Conservation (phyloP, 306 rosid genomes). For the Sesbania bispinosa region DNA sequence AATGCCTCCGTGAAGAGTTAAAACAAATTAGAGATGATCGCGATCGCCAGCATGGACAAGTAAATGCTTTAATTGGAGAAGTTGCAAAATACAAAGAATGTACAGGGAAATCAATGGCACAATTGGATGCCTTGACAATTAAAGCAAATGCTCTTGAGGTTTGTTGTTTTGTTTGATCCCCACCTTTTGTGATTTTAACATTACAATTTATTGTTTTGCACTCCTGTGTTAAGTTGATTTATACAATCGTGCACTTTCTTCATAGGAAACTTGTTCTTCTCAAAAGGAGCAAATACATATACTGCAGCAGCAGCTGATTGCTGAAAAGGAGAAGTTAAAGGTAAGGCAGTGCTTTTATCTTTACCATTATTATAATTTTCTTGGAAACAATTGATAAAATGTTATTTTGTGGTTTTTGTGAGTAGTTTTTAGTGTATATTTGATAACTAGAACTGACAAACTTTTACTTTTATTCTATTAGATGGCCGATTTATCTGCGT, state of each 20-base stretch:
- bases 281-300: constrained; percentile 56
- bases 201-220: background rate
- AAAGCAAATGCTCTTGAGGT: constrained; percentile 79
- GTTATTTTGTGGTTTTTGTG: background rate
- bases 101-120: constrained; percentile 43
- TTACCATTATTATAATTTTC: background rate
- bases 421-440: background rate
- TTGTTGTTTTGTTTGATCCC: constrained; percentile 1
- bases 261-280: constrained; percentile 70
- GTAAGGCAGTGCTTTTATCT: constrained; percentile 29
- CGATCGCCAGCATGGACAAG: constrained; percentile 52
- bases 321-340: constrained; percentile 71
- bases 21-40: constrained; percentile 82
- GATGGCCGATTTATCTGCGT: constrained; percentile 64
- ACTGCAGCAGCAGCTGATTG: constrained; percentile 48
- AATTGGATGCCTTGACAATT: constrained; percentile 56
- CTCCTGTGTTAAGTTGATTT: background rate
- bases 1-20: constrained; percentile 66
- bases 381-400: background rate
- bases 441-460: background rate
- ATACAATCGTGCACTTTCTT: constrained; percentile 12
- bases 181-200: background rate
- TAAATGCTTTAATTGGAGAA: constrained; percentile 51
- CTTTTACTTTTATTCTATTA: constrained; percentile 20
- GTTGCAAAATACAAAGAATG: constrained; percentile 45